Evolutionary conservation across 164 flowering plant species (phyloP), one percentile per base, ranked within the genome.

Genomic region (Euptelea pleiosperma): DNA sequence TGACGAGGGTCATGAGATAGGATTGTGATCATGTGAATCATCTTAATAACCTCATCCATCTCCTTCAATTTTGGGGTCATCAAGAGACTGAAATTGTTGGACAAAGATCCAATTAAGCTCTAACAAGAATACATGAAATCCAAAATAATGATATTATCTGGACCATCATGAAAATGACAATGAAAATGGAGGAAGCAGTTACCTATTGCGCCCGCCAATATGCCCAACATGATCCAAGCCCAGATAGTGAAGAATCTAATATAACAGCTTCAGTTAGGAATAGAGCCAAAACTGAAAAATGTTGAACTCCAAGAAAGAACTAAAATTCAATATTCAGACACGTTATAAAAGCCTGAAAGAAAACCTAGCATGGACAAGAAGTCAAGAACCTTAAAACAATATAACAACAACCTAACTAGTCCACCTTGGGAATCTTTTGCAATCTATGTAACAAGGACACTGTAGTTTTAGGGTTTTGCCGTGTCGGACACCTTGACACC

Each of bases 161-260:
- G 11, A 35, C 21, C 4, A 37, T 37, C 6, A 36, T 42, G 18
- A 0, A 28, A 21, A n/a, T n/a, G n/a, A n/a, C n/a, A 40, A 28
- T 6, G 57, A 15, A 60, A 62, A 24, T 15, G 58, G 53, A 46
- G 9, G 40, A 61, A 56, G 44, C 34, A 43, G 47, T 58, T 67
- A 90, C 98, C 97, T 86, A 63, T 70, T 75, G 51, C 97, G 89
- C 16, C 98, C 97, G 49, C 97, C 96, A 76, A 76, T 77, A 82
- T 93, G 98, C 37, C 98, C 98, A 74, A 90, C 89, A 79, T 93
- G 98, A 77, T 93, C 98, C 83, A 93, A 62, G 53, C 98, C 97
- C 46, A 93, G 84, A 77, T 90, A 93, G 79, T 90, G 99, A 69
- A 90, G 99, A 74, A 93, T 88, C 99, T 90, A 81, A 51, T 70